Conservation (phyloP, 2,329 filamentous ascomycete species). For the Fusarium newnesense region DNA sequence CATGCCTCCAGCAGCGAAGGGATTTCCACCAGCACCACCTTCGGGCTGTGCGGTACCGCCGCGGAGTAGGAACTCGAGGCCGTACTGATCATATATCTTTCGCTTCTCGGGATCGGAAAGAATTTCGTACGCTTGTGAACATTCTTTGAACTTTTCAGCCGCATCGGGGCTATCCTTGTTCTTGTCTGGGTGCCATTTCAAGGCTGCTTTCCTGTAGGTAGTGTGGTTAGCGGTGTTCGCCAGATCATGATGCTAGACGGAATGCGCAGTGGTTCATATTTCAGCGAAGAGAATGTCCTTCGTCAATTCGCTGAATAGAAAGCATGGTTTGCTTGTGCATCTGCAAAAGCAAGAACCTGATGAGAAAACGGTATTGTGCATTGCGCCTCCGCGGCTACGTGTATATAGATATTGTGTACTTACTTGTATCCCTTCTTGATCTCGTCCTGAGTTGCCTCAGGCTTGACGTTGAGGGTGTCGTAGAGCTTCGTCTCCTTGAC, state of each 20-base stretch:
- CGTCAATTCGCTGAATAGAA: neutral
- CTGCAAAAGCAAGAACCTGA: neutral
- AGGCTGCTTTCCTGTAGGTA: slow-evolving; percentile 76
- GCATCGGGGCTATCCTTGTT: slow-evolving; percentile 91
- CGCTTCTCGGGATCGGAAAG: slow-evolving; percentile 97
- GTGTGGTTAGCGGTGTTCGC: slow-evolving; percentile 49
- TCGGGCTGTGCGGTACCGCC: slow-evolving; percentile 78
- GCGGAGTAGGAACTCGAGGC: slow-evolving; percentile 89
- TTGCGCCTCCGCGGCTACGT: neutral
- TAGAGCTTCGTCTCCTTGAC: slow-evolving; percentile 96
- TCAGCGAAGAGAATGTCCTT: neutral
- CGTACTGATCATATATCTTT: slow-evolving; percentile 93
- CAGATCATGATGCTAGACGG: neutral
- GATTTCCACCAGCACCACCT: slow-evolving; percentile 65
- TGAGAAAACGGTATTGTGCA: neutral
- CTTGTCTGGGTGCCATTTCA: slow-evolving; percentile 97
- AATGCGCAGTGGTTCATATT: neutral
- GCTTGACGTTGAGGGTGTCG: slow-evolving; percentile 82
- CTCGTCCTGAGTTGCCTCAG: slow-evolving; percentile 86
- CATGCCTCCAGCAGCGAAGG: slow-evolving; percentile 67
- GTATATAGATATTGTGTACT: slow-evolving; percentile 45
- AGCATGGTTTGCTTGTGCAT: neutral
- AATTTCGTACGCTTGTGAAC: slow-evolving; percentile 97
- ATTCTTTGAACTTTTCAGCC: slow-evolving; percentile 96
- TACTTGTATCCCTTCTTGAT: slow-evolving; percentile 97